A percentile compares a stretch with the other conserved stretches of the same genome.
Evolutionary conservation across 805 yeast genomes (phyloP).

Genomic region (Monosporozyma aerobia): DNA sequence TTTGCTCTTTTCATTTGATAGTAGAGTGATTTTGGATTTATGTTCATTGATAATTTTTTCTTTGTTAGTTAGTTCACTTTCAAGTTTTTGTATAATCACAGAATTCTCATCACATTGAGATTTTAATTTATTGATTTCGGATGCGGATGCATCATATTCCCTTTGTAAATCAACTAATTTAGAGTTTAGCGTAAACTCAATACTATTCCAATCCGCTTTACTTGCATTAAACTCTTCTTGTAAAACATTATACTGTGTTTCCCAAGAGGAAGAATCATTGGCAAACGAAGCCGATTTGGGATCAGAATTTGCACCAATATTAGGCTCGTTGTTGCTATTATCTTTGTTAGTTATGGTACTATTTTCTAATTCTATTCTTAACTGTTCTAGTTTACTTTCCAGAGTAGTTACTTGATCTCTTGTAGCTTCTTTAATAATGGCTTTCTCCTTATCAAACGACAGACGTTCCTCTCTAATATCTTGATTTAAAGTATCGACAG

Average conservation of each 20-base stretch:
- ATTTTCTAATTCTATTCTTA: slow-evolving; percentile 54
- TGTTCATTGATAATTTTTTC: neutral
- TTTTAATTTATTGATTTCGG: slow-evolving; percentile 7
- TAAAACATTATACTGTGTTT: slow-evolving; percentile 32
- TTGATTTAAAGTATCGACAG: neutral
- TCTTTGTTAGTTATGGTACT: slow-evolving; percentile 1
- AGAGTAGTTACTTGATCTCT: slow-evolving; percentile 44
- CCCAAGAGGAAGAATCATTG: neutral
- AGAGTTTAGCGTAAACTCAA: slow-evolving; percentile 55
- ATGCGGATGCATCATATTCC: neutral
- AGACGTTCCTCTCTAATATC: neutral
- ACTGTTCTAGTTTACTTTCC: slow-evolving; percentile 61
- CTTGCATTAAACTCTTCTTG: slow-evolving; percentile 69
- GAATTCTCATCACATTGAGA: neutral
- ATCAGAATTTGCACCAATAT: neutral
- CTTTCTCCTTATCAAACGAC: slow-evolving; percentile 17
- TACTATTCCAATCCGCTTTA: slow-evolving; percentile 72
- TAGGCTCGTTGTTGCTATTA: slow-evolving; percentile 10
- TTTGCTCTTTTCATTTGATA: slow-evolving; percentile 20
- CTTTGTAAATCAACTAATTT: slow-evolving; percentile 28
- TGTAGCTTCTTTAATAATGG: slow-evolving; percentile 26
- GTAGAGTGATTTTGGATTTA: slow-evolving; percentile 8
- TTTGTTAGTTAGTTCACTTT: neutral
- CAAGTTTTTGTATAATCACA: slow-evolving; percentile 4
- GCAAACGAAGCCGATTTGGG: neutral